These are phyloP conservation scores for Mucor saturninus DNA, from an alignment of 371 early-diverging fungal genomes.

Conservation along the genomic window DNA sequence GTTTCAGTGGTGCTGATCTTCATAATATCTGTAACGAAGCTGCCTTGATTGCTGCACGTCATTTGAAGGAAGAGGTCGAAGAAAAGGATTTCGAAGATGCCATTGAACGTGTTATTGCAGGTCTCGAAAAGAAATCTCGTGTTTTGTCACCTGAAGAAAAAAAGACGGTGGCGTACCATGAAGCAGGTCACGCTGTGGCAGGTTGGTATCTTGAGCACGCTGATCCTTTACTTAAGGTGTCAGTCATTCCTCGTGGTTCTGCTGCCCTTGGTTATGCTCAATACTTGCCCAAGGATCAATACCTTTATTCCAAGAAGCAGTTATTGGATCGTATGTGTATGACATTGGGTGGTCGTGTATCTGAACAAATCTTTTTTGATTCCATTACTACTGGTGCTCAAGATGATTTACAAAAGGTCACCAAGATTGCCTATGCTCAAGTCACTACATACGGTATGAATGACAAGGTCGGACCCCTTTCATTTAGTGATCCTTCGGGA, in stretches of 20 bases:
- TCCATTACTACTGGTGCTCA: constrained; percentile 88
- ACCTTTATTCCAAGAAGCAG: constrained; percentile 91
- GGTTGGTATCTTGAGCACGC: constrained; percentile 97
- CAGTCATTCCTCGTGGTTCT: constrained; percentile 95
- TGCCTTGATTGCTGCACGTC: constrained; percentile 94
- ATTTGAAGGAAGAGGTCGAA: constrained; percentile 70
- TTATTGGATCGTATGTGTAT: constrained; percentile 96
- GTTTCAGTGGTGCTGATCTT: constrained; percentile 97
- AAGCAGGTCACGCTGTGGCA: constrained; percentile 98
- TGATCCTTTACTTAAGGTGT: constrained; percentile 95
- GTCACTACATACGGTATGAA: constrained; percentile 96
- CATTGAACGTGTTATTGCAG: constrained; percentile 97
- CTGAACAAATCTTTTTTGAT: constrained; percentile 92
- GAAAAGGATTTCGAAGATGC: constrained; percentile 94
- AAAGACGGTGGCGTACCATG: constrained; percentile 98
- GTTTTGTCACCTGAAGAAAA: constrained; percentile 96
- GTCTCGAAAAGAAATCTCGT: constrained; percentile 96
- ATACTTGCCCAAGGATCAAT: constrained; percentile 96
- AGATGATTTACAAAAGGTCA: constrained; percentile 97
- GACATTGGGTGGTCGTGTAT: constrained; percentile 94
- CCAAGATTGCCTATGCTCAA: constrained; percentile 95
- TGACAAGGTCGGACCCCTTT: constrained; percentile 81
- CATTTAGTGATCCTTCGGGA: constrained; percentile 74
- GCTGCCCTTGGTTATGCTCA: constrained; percentile 98
- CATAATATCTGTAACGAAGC: constrained; percentile 99